Conservation (phyloP, 2,329 filamentous ascomycete genomes). For the Coniella vitis region DNA sequence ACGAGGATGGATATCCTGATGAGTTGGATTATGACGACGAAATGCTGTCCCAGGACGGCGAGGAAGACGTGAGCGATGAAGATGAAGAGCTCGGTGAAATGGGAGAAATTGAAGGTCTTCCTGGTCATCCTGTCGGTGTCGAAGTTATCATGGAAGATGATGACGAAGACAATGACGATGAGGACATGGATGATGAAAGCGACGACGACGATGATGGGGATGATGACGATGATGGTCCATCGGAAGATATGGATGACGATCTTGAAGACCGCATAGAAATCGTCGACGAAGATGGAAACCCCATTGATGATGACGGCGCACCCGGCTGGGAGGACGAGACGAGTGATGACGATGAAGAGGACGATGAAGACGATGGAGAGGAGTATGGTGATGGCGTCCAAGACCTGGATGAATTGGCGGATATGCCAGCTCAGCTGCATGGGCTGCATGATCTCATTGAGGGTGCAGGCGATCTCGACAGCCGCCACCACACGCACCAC, state of each 20-base stretch:
- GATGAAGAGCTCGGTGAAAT: slow-evolving; percentile 74
- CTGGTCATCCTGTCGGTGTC: slow-evolving; percentile 55
- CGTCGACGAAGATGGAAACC: slow-evolving; percentile 56
- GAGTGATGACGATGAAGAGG: slow-evolving; percentile 48
- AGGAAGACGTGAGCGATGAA: slow-evolving; percentile 83
- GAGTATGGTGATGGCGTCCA: slow-evolving; percentile 50
- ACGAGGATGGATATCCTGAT: slow-evolving; percentile 83
- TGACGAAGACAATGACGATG: slow-evolving; percentile 58
- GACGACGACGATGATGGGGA: slow-evolving; percentile 56
- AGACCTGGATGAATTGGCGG: slow-evolving; percentile 44
- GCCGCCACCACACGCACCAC: slow-evolving; percentile 31
- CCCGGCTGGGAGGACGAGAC: slow-evolving; percentile 56
- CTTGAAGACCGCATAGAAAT: slow-evolving; percentile 47
- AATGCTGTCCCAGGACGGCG: slow-evolving; percentile 67
- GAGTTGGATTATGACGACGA: slow-evolving; percentile 89
- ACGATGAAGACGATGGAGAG: slow-evolving; percentile 34
- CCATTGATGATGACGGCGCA: slow-evolving; percentile 51
- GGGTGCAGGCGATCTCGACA: slow-evolving; percentile 44
- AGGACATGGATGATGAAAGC: slow-evolving; percentile 53
- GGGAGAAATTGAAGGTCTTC: slow-evolving; percentile 74
- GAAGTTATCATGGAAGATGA: slow-evolving; percentile 74
- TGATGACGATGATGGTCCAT: slow-evolving; percentile 43
- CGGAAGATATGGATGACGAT: slow-evolving; percentile 45
- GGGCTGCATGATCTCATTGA: slow-evolving; percentile 50
- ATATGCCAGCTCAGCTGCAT: slow-evolving; percentile 10